Conservation (phyloP, 108 stramenopile genomes). For the Fragilaria crotonensis region DNA sequence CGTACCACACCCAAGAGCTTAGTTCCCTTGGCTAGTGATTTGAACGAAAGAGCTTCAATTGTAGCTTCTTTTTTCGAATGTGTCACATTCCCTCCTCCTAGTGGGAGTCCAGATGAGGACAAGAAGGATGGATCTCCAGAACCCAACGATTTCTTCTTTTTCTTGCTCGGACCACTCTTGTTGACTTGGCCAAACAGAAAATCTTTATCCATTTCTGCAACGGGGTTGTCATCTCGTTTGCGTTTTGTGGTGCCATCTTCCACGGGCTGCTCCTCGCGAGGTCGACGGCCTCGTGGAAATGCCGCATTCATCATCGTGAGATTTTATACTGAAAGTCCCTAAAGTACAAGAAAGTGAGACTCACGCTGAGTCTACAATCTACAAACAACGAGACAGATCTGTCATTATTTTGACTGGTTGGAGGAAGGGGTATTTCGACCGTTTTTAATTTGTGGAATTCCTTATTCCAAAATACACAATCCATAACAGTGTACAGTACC, state of each 20-base stretch:
- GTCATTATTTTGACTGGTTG: too few relatives aligned
- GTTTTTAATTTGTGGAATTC: too few relatives aligned
- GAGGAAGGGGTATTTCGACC: too few relatives aligned
- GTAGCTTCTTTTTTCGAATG: constrained; percentile 31
- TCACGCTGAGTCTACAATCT: not conserved
- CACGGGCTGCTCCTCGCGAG: not conserved
- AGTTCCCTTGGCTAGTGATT: constrained; percentile 54
- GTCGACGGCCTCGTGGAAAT: constrained; percentile 11
- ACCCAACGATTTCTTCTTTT: constrained; percentile 8
- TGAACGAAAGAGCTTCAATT: constrained; percentile 68
- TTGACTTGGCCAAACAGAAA: constrained; percentile 25
- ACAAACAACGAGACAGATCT: not conserved
- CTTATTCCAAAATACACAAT: too few relatives aligned
- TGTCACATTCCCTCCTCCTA: constrained; percentile 75
- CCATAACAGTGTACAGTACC: too few relatives aligned
- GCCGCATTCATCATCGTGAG: not conserved
- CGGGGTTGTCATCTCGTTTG: not conserved
- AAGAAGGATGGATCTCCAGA: not conserved
- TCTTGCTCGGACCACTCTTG: constrained; percentile 6
- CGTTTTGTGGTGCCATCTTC: not conserved
- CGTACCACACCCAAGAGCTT: constrained; percentile 56
- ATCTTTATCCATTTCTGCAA: constrained; percentile 12
- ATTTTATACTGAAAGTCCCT: not conserved
- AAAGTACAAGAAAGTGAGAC: not conserved
- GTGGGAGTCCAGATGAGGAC: constrained; percentile 38